Conservation (phyloP, 208 protist genomes). For the Acanthamoeba culbertsoni region DNA sequence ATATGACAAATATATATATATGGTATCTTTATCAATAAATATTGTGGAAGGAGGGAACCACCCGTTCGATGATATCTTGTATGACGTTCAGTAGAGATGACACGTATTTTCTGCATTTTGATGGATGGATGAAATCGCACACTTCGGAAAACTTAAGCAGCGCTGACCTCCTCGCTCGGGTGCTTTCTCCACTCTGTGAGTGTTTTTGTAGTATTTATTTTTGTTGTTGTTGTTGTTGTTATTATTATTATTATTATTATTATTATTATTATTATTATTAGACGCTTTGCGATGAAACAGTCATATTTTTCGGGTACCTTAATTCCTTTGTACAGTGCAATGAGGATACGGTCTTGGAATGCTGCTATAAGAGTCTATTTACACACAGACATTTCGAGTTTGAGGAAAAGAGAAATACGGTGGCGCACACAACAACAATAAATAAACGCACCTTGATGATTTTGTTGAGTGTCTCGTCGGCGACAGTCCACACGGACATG, state of each 20-base stretch:
- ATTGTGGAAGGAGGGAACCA: background rate
- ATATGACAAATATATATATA: too few species aligned
- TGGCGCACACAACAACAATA: background rate
- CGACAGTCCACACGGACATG: slow-evolving; percentile 43
- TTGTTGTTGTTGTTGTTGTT: background rate
- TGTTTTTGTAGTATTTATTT: background rate
- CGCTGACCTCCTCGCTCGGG: background rate
- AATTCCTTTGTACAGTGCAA: slow-evolving; percentile 28
- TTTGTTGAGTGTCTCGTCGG: slow-evolving; percentile 22
- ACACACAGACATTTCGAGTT: background rate
- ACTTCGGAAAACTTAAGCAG: slow-evolving; percentile 47
- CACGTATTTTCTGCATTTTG: slow-evolving; percentile 34
- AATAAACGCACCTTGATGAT: background rate
- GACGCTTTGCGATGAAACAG: background rate
- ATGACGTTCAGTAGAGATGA: background rate
- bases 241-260: background rate
- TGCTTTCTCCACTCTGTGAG: background rate
- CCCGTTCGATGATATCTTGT: slow-evolving; percentile 41
- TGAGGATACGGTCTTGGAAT: slow-evolving; percentile 21
- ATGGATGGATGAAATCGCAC: slow-evolving; percentile 13
- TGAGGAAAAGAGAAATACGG: background rate
- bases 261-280: background rate
- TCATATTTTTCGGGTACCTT: background rate
- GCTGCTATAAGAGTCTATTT: background rate
- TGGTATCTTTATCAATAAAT: too few species aligned